These are phyloP conservation scores for Setaria viridis DNA, from an alignment of 202 grass and related monocot genomes.

Conservation along the genomic window DNA sequence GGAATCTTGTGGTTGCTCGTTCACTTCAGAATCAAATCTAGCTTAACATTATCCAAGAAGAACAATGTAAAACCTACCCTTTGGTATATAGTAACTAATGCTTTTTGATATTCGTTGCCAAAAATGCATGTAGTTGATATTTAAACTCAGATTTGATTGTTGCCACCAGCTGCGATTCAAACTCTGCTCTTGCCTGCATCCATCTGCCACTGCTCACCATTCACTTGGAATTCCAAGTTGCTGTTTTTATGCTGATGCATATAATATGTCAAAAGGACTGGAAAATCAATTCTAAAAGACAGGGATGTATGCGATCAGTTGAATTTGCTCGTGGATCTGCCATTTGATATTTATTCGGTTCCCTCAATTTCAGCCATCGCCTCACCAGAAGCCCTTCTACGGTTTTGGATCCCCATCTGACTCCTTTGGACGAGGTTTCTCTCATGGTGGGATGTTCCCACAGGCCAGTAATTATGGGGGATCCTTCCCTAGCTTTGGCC, in stretches of 20 bases:
- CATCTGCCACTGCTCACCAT: not conserved
- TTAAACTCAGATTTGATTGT: slow-evolving; percentile 13
- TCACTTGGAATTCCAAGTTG: slow-evolving; percentile 18
- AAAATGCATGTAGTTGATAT: slow-evolving; percentile 12
- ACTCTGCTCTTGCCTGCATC: slow-evolving; percentile 13
- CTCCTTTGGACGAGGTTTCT: slow-evolving; percentile 63
- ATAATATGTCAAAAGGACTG: slow-evolving; percentile 1
- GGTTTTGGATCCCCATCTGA: slow-evolving; percentile 67
- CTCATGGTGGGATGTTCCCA: slow-evolving; percentile 60
- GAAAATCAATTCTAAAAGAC: not conserved
- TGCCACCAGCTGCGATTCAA: not conserved
- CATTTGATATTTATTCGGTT: slow-evolving; percentile 33
- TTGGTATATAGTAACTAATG: not conserved
- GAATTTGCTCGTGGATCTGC: slow-evolving; percentile 28
- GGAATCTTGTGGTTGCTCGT: slow-evolving; percentile 20
- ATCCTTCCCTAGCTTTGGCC: slow-evolving; percentile 53
- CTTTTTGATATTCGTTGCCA: not conserved
- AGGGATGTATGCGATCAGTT: slow-evolving; percentile 3
- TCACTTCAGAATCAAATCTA: slow-evolving; percentile 27
- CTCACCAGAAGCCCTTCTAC: slow-evolving; percentile 77
- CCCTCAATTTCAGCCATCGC: slow-evolving; percentile 41
- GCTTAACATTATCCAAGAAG: not conserved
- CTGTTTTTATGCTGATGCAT: slow-evolving; percentile 16
- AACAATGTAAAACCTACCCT: slow-evolving; percentile 7
- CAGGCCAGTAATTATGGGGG: slow-evolving; percentile 61